These are phyloP conservation scores for Ormosia semicastrata DNA, from an alignment of 306 rosid genomes.

Conservation along the genomic window DNA sequence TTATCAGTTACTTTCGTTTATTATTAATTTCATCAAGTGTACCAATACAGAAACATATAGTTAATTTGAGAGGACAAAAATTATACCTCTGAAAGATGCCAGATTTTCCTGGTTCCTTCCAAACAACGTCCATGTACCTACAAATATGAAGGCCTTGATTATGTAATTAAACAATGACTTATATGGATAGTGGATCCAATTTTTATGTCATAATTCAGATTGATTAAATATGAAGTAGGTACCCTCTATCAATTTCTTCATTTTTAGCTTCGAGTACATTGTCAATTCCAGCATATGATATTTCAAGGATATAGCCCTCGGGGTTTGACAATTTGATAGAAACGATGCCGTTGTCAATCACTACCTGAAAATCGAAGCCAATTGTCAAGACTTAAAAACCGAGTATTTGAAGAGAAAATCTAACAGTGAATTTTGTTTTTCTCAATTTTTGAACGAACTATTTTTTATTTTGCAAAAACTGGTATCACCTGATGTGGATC, in stretches of 20 bases:
- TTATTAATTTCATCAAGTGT: background rate
- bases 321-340: conserved; percentile 53
- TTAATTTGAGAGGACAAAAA: background rate
- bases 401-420: background rate
- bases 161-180: background rate
- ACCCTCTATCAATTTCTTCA: conserved; percentile 55
- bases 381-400: background rate
- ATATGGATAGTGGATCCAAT: background rate
- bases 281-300: conserved; percentile 47
- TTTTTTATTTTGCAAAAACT: background rate
- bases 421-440: background rate
- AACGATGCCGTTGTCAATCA: conserved; percentile 58
- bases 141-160: background rate
- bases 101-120: conserved; percentile 17
- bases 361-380: conserved; percentile 41
- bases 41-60: background rate
- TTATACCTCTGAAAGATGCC: conserved; percentile 13
- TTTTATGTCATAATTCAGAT: background rate
- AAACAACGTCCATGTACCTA: conserved; percentile 71
- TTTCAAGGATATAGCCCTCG: conserved; percentile 48
- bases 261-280: conserved; percentile 46
- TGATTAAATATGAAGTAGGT: background rate
- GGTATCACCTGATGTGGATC: background rate
- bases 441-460: too few species aligned
- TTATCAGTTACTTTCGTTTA: background rate